Evolutionary conservation across 2,329 filamentous ascomycete genomes (phyloP).

Genomic region (Ilyonectria sp.): DNA sequence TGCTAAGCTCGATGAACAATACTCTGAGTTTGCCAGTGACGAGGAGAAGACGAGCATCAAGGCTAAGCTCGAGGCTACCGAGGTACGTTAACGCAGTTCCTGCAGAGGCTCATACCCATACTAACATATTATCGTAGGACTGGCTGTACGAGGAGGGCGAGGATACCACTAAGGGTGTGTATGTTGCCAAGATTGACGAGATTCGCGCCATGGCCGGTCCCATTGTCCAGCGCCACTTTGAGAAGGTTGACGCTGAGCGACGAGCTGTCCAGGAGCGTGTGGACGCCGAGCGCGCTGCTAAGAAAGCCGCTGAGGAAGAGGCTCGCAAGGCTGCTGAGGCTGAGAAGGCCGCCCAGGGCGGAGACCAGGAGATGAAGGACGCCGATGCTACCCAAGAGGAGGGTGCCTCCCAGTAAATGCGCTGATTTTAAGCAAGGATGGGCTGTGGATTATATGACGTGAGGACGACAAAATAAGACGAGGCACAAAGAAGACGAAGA

Average conservation of each 20-base stretch:
- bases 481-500: conserved; percentile 34
- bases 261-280: conserved; percentile 82
- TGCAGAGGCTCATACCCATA: background rate
- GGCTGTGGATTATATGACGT: conserved; percentile 40
- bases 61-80: conserved; percentile 84
- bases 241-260: conserved; percentile 92
- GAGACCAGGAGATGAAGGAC: conserved; percentile 77
- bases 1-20: conserved; percentile 94
- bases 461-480: conserved; percentile 45
- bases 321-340: conserved; percentile 67
- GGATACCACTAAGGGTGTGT: conserved; percentile 93
- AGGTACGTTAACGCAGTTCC: conserved; percentile 75
- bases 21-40: conserved; percentile 89
- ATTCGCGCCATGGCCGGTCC: conserved; percentile 92
- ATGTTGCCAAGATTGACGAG: conserved; percentile 96
- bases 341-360: conserved; percentile 63
- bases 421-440: conserved; percentile 13
- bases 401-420: conserved; percentile 58
- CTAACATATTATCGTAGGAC: conserved; percentile 72
- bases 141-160: conserved; percentile 99
- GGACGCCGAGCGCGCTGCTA: conserved; percentile 84
- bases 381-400: conserved; percentile 70
- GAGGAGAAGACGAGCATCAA: conserved; percentile 92
- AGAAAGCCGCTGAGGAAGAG: conserved; percentile 74
- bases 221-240: conserved; percentile 93